A percentile compares a stretch with the other conserved stretches of the same genome.
These are phyloP conservation scores for Verticillium klebahnii DNA, from an alignment of 2,329 filamentous ascomycete genomes.

Conservation along the genomic window DNA sequence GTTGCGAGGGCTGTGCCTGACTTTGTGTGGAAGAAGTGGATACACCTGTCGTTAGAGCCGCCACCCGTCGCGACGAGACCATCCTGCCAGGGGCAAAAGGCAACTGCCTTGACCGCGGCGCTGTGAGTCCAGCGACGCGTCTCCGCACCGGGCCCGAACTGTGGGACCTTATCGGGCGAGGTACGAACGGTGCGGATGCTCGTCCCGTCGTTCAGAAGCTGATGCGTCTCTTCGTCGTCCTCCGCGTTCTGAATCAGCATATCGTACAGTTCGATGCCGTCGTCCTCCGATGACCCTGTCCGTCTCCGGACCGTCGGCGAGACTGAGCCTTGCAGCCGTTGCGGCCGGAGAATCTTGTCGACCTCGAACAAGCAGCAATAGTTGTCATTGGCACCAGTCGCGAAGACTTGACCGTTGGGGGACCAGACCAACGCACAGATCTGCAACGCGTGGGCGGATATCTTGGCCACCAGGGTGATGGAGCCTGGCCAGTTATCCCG, in stretches of 20 bases:
- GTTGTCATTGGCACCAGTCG: constrained; percentile 91
- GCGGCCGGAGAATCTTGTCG: constrained; percentile 44
- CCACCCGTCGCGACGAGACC: constrained; percentile 86
- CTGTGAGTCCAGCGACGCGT: constrained; percentile 73
- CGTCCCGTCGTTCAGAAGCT: constrained; percentile 5
- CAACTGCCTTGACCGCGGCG: constrained; percentile 92
- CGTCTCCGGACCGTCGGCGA: background rate
- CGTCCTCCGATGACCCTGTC: background rate
- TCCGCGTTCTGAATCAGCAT: constrained; percentile 1
- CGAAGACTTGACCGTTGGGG: constrained; percentile 68
- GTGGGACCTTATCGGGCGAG: constrained; percentile 32
- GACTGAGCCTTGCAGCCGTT: constrained; percentile 6
- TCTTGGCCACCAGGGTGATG: constrained; percentile 71
- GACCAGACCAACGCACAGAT: constrained; percentile 94
- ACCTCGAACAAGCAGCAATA: constrained; percentile 76
- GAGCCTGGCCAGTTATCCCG: constrained; percentile 69
- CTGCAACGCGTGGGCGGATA: constrained; percentile 79
- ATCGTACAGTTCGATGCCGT: background rate
- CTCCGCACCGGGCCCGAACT: constrained; percentile 51
- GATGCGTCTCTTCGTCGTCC: background rate
- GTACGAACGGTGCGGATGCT: constrained; percentile 23
- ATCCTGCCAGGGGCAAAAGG: constrained; percentile 92
- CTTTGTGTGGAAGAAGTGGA: constrained; percentile 88
- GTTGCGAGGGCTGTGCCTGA: constrained; percentile 82
- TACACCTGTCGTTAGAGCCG: constrained; percentile 89